phyloP scores from a whole-genome alignment of 306 rosid genomes.

The Prunus mira region DNA sequence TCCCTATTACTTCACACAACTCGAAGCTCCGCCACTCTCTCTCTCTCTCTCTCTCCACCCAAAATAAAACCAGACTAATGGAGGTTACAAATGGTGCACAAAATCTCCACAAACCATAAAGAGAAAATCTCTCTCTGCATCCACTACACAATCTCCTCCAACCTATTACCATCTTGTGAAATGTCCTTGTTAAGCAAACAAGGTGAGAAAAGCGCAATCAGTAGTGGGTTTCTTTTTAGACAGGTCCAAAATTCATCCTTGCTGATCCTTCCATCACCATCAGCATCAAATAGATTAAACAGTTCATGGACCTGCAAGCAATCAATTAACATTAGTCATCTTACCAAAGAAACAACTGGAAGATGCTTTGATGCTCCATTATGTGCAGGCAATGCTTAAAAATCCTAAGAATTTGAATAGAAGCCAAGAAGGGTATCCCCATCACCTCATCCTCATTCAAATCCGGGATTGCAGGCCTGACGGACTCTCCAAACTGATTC shows the following conservation, averaged over 20 bases:
- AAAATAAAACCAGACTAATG: conserved; percentile 17
- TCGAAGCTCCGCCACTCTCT: neutral
- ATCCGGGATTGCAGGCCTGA: conserved; percentile 47
- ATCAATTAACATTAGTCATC: neutral
- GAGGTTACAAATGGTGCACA: conserved; percentile 11
- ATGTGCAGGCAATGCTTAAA: neutral
- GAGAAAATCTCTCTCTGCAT: neutral
- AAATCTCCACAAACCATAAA: neutral
- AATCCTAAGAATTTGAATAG: neutral
- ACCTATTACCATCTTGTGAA: conserved; percentile 21
- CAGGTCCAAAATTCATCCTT: conserved; percentile 58
- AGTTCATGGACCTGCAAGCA: conserved; percentile 59
- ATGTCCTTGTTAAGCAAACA: conserved; percentile 39
- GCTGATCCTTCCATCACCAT: conserved; percentile 59
- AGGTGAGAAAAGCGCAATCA: conserved; percentile 67
- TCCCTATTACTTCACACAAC: neutral
- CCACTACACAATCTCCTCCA: conserved; percentile 43
- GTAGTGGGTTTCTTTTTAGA: conserved; percentile 69
- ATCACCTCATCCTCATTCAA: conserved; percentile 64
- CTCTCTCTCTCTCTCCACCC: neutral
- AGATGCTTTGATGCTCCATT: neutral
- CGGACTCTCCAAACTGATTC: conserved; percentile 56
- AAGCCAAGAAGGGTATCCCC: conserved; percentile 1
- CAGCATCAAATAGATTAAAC: conserved; percentile 52
- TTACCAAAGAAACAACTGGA: neutral